These are phyloP conservation scores for Carpediemonas membranifera DNA, from an alignment of 78 protist genomes.

Conservation along the genomic window DNA sequence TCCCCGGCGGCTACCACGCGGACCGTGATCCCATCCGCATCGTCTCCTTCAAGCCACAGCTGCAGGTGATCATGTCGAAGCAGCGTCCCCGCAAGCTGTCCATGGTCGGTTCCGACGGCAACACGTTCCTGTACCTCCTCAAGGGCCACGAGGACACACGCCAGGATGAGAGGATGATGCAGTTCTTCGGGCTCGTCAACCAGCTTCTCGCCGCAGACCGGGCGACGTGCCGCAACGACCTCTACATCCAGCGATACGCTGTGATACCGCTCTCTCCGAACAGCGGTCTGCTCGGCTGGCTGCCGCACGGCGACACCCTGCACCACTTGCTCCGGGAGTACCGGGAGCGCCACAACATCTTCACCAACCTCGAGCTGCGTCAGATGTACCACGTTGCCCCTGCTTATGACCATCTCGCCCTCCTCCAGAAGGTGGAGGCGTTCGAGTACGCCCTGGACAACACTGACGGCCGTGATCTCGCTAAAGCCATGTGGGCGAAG, in stretches of 20 bases:
- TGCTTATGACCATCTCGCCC: neutral
- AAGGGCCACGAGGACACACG: conserved; percentile 91
- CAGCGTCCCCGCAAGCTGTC: conserved; percentile 89
- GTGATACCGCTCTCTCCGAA: conserved; percentile 65
- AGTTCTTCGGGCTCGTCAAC: conserved; percentile 93
- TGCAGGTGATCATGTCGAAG: conserved; percentile 82
- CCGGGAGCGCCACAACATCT: neutral
- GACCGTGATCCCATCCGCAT: conserved; percentile 62
- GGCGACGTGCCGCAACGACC: neutral
- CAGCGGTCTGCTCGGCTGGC: conserved; percentile 79
- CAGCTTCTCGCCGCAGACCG: conserved; percentile 9
- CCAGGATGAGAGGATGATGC: conserved; percentile 80
- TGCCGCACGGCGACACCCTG: conserved; percentile 75
- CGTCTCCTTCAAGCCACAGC: conserved; percentile 50
- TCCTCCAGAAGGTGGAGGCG: conserved; percentile 34
- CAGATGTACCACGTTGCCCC: neutral
- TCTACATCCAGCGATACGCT: neutral
- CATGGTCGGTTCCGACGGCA: conserved; percentile 46
- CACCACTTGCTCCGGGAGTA: conserved; percentile 69
- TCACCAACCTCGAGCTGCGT: neutral
- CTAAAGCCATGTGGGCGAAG: conserved; percentile 60
- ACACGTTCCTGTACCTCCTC: conserved; percentile 64
- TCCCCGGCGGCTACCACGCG: conserved; percentile 80
- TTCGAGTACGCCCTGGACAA: conserved; percentile 28
- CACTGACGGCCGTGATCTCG: conserved; percentile 44